Conservation (phyloP, 2,329 filamentous ascomycete genomes). For the Phaeosphaeriaceae sp. region DNA sequence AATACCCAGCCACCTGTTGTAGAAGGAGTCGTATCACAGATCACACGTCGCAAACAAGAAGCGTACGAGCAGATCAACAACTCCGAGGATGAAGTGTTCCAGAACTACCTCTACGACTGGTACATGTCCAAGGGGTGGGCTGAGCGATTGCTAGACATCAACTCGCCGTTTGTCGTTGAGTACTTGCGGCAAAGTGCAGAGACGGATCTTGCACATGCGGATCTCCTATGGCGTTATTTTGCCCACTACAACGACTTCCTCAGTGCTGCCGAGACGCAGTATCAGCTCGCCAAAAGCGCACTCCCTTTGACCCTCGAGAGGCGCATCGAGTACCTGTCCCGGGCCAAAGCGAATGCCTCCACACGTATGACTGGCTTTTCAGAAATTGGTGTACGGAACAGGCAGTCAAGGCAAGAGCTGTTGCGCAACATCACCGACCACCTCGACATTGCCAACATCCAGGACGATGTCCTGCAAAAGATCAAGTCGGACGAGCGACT, state of each 20-base stretch:
- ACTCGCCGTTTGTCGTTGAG: slow-evolving; percentile 83
- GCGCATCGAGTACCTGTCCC: slow-evolving; percentile 86
- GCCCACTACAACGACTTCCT: slow-evolving; percentile 84
- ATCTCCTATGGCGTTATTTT: slow-evolving; percentile 92
- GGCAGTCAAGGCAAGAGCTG: slow-evolving; percentile 83
- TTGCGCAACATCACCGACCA: slow-evolving; percentile 84
- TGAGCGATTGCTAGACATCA: slow-evolving; percentile 82
- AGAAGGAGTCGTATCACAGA: slow-evolving; percentile 78
- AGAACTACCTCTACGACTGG: slow-evolving; percentile 97
- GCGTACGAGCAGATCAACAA: slow-evolving; percentile 89
- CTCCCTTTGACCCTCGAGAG: slow-evolving; percentile 82
- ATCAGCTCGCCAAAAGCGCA: slow-evolving; percentile 80
- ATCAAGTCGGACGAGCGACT: slow-evolving; percentile 77
- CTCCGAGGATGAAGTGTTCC: slow-evolving; percentile 91
- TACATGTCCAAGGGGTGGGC: slow-evolving; percentile 86
- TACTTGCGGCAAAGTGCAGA: slow-evolving; percentile 81
- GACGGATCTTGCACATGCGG: slow-evolving; percentile 78
- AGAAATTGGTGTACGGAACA: slow-evolving; percentile 52
- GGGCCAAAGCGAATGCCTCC: slow-evolving; percentile 90
- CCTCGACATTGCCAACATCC: slow-evolving; percentile 91
- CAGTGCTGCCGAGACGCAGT: slow-evolving; percentile 86
- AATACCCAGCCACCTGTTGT: slow-evolving; percentile 73
- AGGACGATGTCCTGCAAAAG: slow-evolving; percentile 86
- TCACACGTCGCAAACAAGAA: slow-evolving; percentile 81
- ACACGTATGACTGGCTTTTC: slow-evolving; percentile 79